Conservation (phyloP, 2,329 filamentous ascomycete species). For the Pyrenophora graminea region DNA sequence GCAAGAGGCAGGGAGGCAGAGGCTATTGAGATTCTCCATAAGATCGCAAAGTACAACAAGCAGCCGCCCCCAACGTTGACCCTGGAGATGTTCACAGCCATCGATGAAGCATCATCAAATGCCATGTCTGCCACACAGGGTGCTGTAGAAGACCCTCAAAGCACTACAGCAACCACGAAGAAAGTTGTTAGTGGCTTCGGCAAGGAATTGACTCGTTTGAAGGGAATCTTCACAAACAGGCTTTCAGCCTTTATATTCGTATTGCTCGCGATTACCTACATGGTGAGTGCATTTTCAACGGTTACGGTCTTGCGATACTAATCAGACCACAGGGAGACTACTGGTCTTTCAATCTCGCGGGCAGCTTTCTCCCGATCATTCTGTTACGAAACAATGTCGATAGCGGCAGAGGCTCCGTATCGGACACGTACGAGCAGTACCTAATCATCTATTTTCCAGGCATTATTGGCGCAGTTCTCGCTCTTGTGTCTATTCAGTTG, state of each 20-base stretch:
- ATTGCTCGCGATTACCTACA: slow-evolving; percentile 34
- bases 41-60: slow-evolving; percentile 35
- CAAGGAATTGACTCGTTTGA: slow-evolving; percentile 32
- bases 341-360: slow-evolving; percentile 40
- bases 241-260: slow-evolving; percentile 32
- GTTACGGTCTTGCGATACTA: background rate
- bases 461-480: slow-evolving; percentile 31
- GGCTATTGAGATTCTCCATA: slow-evolving; percentile 34
- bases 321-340: slow-evolving; percentile 28
- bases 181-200: slow-evolving; percentile 25
- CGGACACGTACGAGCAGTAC: slow-evolving; percentile 36
- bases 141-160: slow-evolving; percentile 2
- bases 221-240: slow-evolving; percentile 35
- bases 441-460: slow-evolving; percentile 38
- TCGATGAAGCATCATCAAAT: slow-evolving; percentile 23
- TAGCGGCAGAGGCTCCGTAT: slow-evolving; percentile 25
- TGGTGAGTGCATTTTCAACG: slow-evolving; percentile 12
- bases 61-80: slow-evolving; percentile 30
- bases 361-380: slow-evolving; percentile 34
- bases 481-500: slow-evolving; percentile 31
- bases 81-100: slow-evolving; percentile 31
- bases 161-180: slow-evolving; percentile 25
- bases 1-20: slow-evolving; percentile 31
- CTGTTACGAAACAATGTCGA: slow-evolving; percentile 37
- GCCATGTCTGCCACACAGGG: background rate